Percentiles rank a stretch among this genome's conserved stretches.
phyloP scores from a whole-genome alignment of 1,284 basidiomycete species.

The Ceratorhiza oryzae-sativae region DNA sequence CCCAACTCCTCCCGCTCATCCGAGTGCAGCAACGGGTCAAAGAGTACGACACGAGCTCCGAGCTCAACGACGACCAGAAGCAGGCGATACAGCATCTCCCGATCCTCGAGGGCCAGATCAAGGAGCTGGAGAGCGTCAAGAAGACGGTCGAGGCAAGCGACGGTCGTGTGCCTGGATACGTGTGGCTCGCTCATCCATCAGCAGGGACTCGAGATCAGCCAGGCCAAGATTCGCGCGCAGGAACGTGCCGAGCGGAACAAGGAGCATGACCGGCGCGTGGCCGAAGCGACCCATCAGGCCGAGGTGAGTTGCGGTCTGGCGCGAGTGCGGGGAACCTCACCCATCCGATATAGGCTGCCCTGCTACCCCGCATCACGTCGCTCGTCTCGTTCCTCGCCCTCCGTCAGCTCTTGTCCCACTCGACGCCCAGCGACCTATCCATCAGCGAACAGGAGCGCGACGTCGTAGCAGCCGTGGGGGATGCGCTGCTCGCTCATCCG shows the following conservation, averaged over 20 bases:
- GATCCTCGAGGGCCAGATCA: slow-evolving; percentile 73
- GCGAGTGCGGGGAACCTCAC: not conserved
- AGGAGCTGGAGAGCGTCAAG: slow-evolving; percentile 81
- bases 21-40: slow-evolving; percentile 58
- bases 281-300: slow-evolving; percentile 63
- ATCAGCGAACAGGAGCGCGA: slow-evolving; percentile 61
- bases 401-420: slow-evolving; percentile 60
- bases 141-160: slow-evolving; percentile 74
- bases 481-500: slow-evolving; percentile 60
- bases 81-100: slow-evolving; percentile 73
- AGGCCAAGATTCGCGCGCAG: slow-evolving; percentile 49
- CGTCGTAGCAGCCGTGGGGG: slow-evolving; percentile 61
- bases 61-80: slow-evolving; percentile 85
- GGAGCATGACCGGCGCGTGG: slow-evolving; percentile 61
- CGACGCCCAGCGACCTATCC: slow-evolving; percentile 48
- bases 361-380: slow-evolving; percentile 56
- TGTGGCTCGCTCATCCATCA: slow-evolving; percentile 52
- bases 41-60: slow-evolving; percentile 53
- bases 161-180: slow-evolving; percentile 1
- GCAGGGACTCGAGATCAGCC: slow-evolving; percentile 1
- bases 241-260: slow-evolving; percentile 56
- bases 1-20: too few relatives aligned
- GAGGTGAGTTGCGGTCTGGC: slow-evolving; percentile 61
- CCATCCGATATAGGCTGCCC: slow-evolving; percentile 51
- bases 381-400: slow-evolving; percentile 72